Percentiles rank a stretch among this genome's conserved stretches.
These are phyloP conservation scores for Quercus phellos DNA, from an alignment of 331 rosid genomes.

Conservation along the genomic window DNA sequence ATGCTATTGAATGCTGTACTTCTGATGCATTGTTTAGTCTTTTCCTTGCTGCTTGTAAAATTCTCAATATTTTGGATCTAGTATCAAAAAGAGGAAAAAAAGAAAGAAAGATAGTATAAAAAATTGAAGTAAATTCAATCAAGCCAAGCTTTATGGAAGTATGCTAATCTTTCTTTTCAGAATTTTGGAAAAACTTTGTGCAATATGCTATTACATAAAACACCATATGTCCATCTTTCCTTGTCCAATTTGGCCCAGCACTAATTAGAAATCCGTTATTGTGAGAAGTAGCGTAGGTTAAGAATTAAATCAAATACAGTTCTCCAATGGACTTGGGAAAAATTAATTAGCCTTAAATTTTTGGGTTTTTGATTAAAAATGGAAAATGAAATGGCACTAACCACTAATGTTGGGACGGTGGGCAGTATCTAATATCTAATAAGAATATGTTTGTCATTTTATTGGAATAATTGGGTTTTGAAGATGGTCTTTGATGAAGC, in stretches of 20 bases:
- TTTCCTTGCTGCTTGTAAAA: not conserved
- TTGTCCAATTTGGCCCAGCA: not conserved
- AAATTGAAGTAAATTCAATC: too few relatives aligned
- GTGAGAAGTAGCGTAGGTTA: not conserved
- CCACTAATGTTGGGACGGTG: not conserved
- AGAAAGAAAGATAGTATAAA: not conserved
- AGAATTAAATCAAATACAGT: not conserved
- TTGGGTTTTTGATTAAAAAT: not conserved
- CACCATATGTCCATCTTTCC: not conserved
- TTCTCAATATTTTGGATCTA: not conserved
- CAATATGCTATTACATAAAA: not conserved
- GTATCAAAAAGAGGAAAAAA: too few relatives aligned
- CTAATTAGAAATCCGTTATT: not conserved
- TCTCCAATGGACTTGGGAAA: not conserved
- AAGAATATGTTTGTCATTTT: too few relatives aligned
- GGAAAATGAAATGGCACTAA: not conserved
- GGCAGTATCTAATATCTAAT: not conserved
- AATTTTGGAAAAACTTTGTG: not conserved
- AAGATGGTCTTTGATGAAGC: not conserved
- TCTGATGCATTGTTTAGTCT: not conserved
- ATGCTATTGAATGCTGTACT: not conserved
- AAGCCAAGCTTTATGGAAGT: not conserved
- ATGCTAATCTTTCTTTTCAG: not conserved
- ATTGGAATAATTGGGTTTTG: not conserved
- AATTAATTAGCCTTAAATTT: not conserved